These are phyloP conservation scores for Thermothielavioides terrestris DNA, from an alignment of 495 filamentous ascomycete species.

Conservation along the genomic window DNA sequence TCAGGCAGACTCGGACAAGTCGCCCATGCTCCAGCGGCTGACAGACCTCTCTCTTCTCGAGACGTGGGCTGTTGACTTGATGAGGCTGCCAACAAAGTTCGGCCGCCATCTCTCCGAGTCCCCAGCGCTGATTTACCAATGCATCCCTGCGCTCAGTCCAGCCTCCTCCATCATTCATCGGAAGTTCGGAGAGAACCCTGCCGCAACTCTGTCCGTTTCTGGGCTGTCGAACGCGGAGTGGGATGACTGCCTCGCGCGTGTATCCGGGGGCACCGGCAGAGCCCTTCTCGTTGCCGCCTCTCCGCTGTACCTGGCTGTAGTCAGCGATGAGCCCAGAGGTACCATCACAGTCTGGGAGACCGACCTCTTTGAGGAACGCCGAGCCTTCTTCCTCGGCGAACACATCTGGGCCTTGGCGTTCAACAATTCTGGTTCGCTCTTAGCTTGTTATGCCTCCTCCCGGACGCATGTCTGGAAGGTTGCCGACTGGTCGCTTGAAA, in stretches of 20 bases:
- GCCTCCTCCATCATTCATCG: conserved; percentile 3
- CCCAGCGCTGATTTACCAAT: conserved; percentile 1
- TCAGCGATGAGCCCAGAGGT: neutral
- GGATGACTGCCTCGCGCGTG: conserved; percentile 4
- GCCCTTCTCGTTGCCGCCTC: neutral
- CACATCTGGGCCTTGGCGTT: neutral
- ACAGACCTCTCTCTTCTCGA: neutral
- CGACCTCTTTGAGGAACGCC: neutral
- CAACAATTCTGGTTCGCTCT: neutral
- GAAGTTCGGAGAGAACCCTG: conserved; percentile 1
- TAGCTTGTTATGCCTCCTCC: neutral
- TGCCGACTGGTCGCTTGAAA: neutral
- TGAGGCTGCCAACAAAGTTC: conserved; percentile 3
- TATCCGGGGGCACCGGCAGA: neutral
- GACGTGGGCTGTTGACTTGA: conserved; percentile 4
- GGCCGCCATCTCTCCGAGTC: neutral
- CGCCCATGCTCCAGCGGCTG: neutral
- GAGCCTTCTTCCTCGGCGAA: neutral
- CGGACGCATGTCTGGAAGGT: conserved; percentile 4
- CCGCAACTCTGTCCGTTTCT: neutral
- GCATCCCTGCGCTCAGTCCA: conserved; percentile 6
- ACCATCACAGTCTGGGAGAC: conserved; percentile 4
- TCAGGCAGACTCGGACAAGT: neutral
- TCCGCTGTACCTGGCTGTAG: neutral
- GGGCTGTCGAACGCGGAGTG: neutral